Conservation (phyloP, 495 filamentous ascomycete species). For the Penicillium lividum region DNA sequence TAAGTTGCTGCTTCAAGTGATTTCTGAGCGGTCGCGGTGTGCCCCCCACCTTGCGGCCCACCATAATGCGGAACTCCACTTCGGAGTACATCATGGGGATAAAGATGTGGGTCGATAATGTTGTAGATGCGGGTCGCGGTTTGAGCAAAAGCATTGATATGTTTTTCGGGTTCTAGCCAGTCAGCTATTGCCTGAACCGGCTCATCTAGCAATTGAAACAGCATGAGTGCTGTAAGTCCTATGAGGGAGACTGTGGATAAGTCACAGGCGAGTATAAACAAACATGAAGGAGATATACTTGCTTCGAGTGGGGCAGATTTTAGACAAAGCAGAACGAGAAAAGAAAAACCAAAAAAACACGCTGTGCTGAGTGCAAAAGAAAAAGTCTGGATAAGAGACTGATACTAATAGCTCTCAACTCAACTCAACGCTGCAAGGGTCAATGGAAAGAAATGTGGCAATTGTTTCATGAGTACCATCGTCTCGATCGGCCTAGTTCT, state of each 20-base stretch:
- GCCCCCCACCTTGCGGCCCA: not conserved
- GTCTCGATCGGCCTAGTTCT: too few species aligned
- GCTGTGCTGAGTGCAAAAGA: too few species aligned
- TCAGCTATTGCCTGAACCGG: not conserved
- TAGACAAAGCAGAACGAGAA: too few species aligned
- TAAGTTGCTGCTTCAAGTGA: not conserved
- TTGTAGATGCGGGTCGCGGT: not conserved
- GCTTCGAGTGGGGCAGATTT: too few species aligned
- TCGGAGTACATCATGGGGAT: not conserved
- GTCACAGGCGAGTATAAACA: not conserved
- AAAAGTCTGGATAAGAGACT: too few species aligned
- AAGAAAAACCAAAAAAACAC: too few species aligned
- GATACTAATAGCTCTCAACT: too few species aligned
- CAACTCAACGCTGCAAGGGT: too few species aligned
- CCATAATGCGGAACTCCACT: not conserved
- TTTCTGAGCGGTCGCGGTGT: not conserved
- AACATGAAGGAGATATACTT: not conserved
- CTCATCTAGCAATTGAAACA: not conserved
- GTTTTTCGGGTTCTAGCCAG: not conserved
- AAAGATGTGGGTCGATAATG: not conserved
- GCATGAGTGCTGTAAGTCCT: not conserved
- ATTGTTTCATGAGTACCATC: too few species aligned
- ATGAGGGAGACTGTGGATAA: not conserved
- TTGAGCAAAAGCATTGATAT: not conserved
- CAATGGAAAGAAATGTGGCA: too few species aligned